phyloP scores from a whole-genome alignment of 805 yeast genomes.

The Saccharomyces mikatae region DNA sequence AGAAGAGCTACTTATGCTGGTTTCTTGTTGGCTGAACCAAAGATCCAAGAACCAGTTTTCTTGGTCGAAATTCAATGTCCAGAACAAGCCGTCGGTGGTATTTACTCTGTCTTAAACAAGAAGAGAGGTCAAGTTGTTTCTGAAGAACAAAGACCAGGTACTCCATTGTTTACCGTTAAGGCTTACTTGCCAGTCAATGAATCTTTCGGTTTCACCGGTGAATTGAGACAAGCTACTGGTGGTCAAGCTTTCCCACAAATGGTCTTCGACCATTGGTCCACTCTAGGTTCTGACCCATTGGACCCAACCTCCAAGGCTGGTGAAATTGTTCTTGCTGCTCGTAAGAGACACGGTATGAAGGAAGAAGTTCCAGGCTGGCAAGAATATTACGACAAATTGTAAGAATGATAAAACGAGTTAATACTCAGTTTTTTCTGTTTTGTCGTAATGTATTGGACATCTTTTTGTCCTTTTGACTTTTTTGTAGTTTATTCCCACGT shows the following conservation, averaged over 20 bases:
- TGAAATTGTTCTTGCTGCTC: slow-evolving; percentile 54
- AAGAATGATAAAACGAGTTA: slow-evolving; percentile 22
- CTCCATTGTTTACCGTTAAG: slow-evolving; percentile 98
- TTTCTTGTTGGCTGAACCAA: slow-evolving; percentile 96
- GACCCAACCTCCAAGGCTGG: slow-evolving; percentile 75
- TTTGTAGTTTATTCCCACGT: slow-evolving; percentile 1
- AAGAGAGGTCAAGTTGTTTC: slow-evolving; percentile 99
- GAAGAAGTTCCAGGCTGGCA: slow-evolving; percentile 97
- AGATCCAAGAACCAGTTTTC: slow-evolving; percentile 98
- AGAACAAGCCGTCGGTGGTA: slow-evolving; percentile 99
- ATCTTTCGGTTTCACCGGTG: slow-evolving; percentile 99
- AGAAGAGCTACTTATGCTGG: slow-evolving; percentile 99
- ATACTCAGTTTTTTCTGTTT: slow-evolving; percentile 7
- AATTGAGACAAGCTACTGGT: slow-evolving; percentile 99
- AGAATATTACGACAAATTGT: slow-evolving; percentile 94
- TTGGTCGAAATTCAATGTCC: slow-evolving; percentile 99
- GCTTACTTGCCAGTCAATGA: slow-evolving; percentile 99
- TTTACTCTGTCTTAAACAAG: slow-evolving; percentile 97
- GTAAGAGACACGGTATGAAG: slow-evolving; percentile 97
- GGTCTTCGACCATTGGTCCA: slow-evolving; percentile 98
- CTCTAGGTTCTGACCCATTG: slow-evolving; percentile 84
- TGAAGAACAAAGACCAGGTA: slow-evolving; percentile 99
- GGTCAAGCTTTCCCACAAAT: slow-evolving; percentile 99
- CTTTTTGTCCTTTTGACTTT: not conserved
- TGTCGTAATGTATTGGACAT: slow-evolving; percentile 8